A percentile compares a stretch with the other conserved stretches of the same genome.
phyloP scores from a whole-genome alignment of 1,284 basidiomycete species.

The Xerocomus nothofagi region DNA sequence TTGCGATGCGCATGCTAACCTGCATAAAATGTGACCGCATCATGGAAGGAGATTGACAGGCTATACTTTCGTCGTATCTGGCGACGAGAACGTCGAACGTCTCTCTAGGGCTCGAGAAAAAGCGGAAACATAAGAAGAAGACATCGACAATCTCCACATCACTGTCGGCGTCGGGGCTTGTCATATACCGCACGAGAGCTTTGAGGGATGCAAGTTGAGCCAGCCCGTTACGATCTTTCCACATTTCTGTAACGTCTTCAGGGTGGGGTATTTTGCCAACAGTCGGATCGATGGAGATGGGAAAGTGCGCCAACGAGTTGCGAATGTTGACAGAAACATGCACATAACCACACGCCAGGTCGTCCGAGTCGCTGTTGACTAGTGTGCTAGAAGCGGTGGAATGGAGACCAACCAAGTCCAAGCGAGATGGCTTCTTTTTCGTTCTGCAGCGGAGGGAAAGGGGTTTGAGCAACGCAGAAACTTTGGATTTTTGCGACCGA shows the following conservation, averaged over 20 bases:
- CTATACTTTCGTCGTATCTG: slow-evolving; percentile 54
- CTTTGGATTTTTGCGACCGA: slow-evolving; percentile 11
- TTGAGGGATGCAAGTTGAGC: slow-evolving; percentile 40
- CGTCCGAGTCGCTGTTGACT: slow-evolving; percentile 17
- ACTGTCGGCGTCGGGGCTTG: slow-evolving; percentile 39
- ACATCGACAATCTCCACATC: slow-evolving; percentile 44
- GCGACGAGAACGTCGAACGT: slow-evolving; percentile 55
- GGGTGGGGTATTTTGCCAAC: slow-evolving; percentile 26
- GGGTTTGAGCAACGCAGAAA: slow-evolving; percentile 20
- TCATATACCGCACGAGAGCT: slow-evolving; percentile 50
- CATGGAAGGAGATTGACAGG: slow-evolving; percentile 37
- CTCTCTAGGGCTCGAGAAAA: slow-evolving; percentile 61
- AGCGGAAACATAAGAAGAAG: slow-evolving; percentile 79
- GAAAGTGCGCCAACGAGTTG: slow-evolving; percentile 33
- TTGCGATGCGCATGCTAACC: slow-evolving; percentile 64
- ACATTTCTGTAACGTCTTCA: slow-evolving; percentile 31
- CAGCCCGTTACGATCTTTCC: slow-evolving; percentile 28
- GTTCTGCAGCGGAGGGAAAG: slow-evolving; percentile 16
- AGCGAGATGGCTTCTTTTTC: slow-evolving; percentile 12
- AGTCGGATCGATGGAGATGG: slow-evolving; percentile 21
- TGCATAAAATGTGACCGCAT: slow-evolving; percentile 46
- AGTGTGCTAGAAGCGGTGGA: slow-evolving; percentile 25
- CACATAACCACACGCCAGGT: slow-evolving; percentile 20
- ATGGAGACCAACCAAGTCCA: slow-evolving; percentile 1
- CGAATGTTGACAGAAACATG: slow-evolving; percentile 28